Conservation (phyloP, 495 filamentous ascomycete species). For the Cairneyella variabilis region DNA sequence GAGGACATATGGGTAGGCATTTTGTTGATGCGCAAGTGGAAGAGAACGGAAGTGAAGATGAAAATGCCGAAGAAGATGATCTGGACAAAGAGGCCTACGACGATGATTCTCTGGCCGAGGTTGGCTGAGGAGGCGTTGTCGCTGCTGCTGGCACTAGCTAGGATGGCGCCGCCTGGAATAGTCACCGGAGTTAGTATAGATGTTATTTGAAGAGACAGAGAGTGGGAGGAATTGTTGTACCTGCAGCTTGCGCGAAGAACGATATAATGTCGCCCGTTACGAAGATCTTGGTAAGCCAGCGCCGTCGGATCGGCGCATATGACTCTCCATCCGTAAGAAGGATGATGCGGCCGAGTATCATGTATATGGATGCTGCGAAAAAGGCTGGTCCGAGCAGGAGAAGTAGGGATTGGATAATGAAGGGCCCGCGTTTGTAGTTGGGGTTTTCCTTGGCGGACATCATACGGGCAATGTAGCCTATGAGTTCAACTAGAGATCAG, state of each 20-base stretch:
- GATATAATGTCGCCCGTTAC: constrained; percentile 38
- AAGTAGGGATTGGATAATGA: constrained; percentile 40
- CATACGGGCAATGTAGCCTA: no score
- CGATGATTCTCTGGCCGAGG: constrained; percentile 36
- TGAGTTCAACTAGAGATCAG: no score
- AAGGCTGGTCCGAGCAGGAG: constrained; percentile 46
- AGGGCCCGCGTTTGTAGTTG: no score
- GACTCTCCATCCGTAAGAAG: constrained; percentile 34
- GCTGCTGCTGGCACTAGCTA: constrained; percentile 27
- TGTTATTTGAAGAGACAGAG: no score
- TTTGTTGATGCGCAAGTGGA: no score
- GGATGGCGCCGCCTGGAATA: no score
- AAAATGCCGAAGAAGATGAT: constrained; percentile 47
- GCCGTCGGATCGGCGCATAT: constrained; percentile 29
- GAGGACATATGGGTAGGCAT: no score
- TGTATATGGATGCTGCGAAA: constrained; percentile 49
- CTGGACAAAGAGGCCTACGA: constrained; percentile 39
- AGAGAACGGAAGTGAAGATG: constrained; percentile 36
- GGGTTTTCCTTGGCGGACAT: no score
- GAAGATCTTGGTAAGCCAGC: constrained; percentile 38
- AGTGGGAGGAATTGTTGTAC: constrained; percentile 30
- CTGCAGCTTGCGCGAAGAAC: constrained; percentile 33
- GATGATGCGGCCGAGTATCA: constrained; percentile 45
- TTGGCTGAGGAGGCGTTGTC: constrained; percentile 19
- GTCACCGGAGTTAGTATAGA: no score